Evolutionary conservation across 352 stramenopile genomes (phyloP).

Genomic region (Plasmopara muralis): DNA sequence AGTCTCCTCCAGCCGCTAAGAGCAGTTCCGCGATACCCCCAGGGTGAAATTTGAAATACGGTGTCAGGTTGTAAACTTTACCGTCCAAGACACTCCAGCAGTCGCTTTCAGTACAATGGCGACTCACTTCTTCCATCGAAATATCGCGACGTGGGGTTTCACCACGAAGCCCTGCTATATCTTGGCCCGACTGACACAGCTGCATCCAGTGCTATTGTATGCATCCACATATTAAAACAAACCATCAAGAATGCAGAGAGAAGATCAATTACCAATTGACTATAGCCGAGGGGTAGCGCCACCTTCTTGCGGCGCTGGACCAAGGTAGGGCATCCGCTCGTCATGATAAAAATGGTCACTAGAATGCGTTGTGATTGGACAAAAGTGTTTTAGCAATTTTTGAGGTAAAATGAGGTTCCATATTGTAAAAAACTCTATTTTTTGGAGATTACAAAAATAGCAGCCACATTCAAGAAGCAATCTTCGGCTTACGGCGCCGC

Average conservation of each 20-base stretch:
- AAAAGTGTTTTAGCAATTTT: not conserved
- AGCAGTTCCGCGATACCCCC: slow-evolving; percentile 93
- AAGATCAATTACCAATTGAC: slow-evolving; percentile 60
- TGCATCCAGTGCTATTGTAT: slow-evolving; percentile 87
- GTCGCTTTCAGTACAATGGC: slow-evolving; percentile 87
- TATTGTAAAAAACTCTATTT: too few relatives aligned
- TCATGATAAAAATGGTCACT: not conserved
- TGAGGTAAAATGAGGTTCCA: too few relatives aligned
- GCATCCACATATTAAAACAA: not conserved
- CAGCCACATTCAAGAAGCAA: too few relatives aligned
- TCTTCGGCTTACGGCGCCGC: slow-evolving; percentile 5
- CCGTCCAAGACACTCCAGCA: slow-evolving; percentile 91
- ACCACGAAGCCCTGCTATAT: slow-evolving; percentile 78
- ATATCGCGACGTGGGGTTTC: slow-evolving; percentile 50
- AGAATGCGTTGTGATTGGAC: not conserved
- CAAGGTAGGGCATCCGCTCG: slow-evolving; percentile 53
- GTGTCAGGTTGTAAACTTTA: slow-evolving; percentile 94
- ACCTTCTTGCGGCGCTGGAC: slow-evolving; percentile 71
- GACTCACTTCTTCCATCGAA: slow-evolving; percentile 77
- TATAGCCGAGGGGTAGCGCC: slow-evolving; percentile 85
- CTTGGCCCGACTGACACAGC: slow-evolving; percentile 70
- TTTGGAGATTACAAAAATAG: too few relatives aligned
- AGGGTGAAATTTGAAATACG: slow-evolving; percentile 97
- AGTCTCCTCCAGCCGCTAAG: slow-evolving; percentile 88
- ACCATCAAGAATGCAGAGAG: not conserved